A percentile compares a stretch with the other conserved stretches of the same genome.
phyloP scores from a whole-genome alignment of 257 asterid genomes.

The Scutellaria galericulata region DNA sequence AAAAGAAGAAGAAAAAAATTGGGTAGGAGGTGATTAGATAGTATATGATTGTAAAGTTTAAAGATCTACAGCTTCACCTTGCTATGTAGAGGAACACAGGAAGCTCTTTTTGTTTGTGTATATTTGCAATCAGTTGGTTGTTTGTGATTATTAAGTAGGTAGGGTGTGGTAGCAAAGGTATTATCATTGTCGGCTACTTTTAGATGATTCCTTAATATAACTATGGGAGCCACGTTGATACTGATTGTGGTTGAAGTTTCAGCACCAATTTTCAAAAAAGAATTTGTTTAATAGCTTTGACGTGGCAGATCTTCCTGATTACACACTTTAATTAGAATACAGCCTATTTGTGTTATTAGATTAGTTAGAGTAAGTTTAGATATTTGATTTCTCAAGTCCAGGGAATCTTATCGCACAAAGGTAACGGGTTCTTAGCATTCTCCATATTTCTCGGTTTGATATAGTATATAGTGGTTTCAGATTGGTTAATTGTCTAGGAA shows the following conservation, averaged over 20 bases:
- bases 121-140: background rate
- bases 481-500: too few species aligned
- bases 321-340: slow-evolving; percentile 11
- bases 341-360: too few species aligned
- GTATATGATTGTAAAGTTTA: background rate
- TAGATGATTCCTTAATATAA: background rate
- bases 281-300: background rate
- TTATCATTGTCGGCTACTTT: background rate
- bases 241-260: slow-evolving; percentile 16
- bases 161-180: background rate
- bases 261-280: slow-evolving; percentile 11
- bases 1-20: background rate
- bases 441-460: too few species aligned
- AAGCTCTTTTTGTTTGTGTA: background rate
- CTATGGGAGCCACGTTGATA: background rate
- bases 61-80: background rate
- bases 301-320: background rate
- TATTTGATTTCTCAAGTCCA: too few species aligned
- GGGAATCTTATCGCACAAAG: too few species aligned
- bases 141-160: background rate
- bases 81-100: background rate
- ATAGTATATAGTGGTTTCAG: too few species aligned
- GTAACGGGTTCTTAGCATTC: too few species aligned
- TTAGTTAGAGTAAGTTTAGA: too few species aligned
- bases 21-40: background rate